phyloP scores from a whole-genome alignment of 768 basidiomycete species.

The Cantharellus anzutake region DNA sequence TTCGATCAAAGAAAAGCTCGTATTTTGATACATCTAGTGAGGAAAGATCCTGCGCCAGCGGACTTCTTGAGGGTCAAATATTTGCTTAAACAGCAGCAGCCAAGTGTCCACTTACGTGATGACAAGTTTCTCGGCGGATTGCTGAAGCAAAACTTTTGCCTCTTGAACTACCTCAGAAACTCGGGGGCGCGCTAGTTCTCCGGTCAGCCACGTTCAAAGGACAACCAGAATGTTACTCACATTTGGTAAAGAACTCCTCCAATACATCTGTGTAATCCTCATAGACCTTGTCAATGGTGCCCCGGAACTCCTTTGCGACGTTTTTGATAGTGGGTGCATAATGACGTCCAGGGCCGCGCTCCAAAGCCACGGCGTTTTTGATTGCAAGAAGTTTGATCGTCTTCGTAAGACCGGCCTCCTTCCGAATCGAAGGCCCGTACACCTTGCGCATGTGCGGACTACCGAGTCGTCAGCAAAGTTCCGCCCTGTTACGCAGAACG shows the following conservation, averaged over 20 bases:
- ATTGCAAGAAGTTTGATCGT: constrained; percentile 89
- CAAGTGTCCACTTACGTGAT: constrained; percentile 49
- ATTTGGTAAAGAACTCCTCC: constrained; percentile 83
- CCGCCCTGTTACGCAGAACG: background rate
- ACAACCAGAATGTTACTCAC: constrained; percentile 27
- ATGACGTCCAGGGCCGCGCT: constrained; percentile 59
- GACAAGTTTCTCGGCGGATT: constrained; percentile 75
- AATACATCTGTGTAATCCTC: constrained; percentile 85
- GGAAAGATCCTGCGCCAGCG: constrained; percentile 66
- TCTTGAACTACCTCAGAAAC: constrained; percentile 85
- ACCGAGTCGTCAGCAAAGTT: background rate
- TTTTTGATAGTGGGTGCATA: constrained; percentile 56
- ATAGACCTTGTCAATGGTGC: constrained; percentile 88
- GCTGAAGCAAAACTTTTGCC: constrained; percentile 77
- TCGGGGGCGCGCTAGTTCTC: constrained; percentile 51
- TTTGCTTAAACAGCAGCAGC: background rate
- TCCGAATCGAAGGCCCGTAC: constrained; percentile 82
- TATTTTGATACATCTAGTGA: constrained; percentile 69
- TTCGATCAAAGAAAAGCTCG: constrained; percentile 32
- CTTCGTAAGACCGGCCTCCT: constrained; percentile 94
- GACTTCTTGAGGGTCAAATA: constrained; percentile 22
- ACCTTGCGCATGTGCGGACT: constrained; percentile 98
- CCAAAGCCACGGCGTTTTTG: constrained; percentile 59
- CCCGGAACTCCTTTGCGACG: constrained; percentile 79
- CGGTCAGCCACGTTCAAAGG: background rate